phyloP scores from a whole-genome alignment of 208 protist species.

The Crithidia bombi region DNA sequence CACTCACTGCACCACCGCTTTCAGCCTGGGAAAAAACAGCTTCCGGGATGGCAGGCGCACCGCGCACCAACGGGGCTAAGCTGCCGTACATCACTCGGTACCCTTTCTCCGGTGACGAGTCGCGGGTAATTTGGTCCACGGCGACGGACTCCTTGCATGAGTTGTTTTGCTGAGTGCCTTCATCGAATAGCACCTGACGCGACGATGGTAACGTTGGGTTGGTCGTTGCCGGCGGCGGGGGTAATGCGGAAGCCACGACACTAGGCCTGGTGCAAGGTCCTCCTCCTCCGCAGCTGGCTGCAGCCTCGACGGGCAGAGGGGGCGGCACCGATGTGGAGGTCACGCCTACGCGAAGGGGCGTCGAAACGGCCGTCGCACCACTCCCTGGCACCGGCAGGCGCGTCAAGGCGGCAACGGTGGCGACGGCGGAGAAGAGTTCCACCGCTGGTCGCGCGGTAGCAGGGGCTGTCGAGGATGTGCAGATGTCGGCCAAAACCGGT shows the following conservation, averaged over 20 bases:
- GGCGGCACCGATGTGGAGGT: background rate
- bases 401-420: conserved; percentile 8
- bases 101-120: background rate
- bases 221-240: background rate
- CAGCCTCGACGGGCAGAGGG: background rate
- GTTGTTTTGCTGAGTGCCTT: background rate
- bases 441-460: background rate
- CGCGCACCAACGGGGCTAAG: conserved; percentile 17
- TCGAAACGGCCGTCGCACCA: background rate
- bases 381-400: background rate
- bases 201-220: background rate
- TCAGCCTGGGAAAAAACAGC: background rate
- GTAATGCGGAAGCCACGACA: background rate
- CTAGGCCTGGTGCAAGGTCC: background rate
- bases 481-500: background rate
- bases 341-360: background rate
- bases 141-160: background rate
- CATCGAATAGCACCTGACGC: conserved; percentile 2
- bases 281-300: background rate
- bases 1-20: background rate
- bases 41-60: background rate
- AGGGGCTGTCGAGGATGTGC: background rate
- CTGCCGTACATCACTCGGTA: conserved; percentile 15
- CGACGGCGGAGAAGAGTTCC: conserved; percentile 18
- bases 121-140: background rate